These are phyloP conservation scores for Corynascus novoguineensis DNA, from an alignment of 495 filamentous ascomycete genomes.

Conservation along the genomic window DNA sequence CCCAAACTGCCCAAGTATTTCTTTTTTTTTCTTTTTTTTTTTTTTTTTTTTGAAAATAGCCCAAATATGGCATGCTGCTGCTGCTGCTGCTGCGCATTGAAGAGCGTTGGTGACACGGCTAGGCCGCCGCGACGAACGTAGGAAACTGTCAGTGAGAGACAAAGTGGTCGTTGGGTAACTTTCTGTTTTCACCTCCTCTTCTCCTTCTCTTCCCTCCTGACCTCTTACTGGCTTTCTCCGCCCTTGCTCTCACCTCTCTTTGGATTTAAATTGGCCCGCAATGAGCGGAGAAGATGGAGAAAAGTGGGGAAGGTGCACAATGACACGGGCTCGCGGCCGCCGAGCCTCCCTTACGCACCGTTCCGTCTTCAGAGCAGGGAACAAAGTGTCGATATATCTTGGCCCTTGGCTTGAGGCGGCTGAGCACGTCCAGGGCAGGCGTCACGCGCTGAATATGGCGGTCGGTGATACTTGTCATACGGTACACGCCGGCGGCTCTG, in stretches of 20 bases:
- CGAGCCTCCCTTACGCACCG: neutral
- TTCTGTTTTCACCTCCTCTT: neutral
- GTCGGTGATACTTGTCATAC: slow-evolving; percentile 4
- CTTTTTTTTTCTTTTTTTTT: slow-evolving; percentile 1
- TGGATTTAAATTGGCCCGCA: no score
- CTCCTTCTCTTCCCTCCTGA: neutral
- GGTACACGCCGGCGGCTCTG: neutral
- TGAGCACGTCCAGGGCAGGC: neutral
- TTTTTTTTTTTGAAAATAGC: neutral
- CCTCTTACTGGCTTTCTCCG: no score
- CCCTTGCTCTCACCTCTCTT: no score
- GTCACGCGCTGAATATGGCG: neutral
- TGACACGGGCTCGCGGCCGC: neutral
- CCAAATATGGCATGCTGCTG: no score
- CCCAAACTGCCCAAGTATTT: slow-evolving; percentile 9
- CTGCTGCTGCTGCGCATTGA: neutral
- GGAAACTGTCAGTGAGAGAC: neutral
- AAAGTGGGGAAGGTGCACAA: neutral
- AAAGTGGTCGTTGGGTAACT: neutral
- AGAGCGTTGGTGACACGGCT: neutral
- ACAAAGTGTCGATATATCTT: neutral
- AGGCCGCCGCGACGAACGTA: neutral
- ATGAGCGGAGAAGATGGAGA: neutral
- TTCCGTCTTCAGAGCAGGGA: neutral
- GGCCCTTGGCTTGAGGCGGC: neutral